Base-by-base conservation (phyloP, 768 basidiomycete species). In the Gloeophyllum trabeum region DNA sequence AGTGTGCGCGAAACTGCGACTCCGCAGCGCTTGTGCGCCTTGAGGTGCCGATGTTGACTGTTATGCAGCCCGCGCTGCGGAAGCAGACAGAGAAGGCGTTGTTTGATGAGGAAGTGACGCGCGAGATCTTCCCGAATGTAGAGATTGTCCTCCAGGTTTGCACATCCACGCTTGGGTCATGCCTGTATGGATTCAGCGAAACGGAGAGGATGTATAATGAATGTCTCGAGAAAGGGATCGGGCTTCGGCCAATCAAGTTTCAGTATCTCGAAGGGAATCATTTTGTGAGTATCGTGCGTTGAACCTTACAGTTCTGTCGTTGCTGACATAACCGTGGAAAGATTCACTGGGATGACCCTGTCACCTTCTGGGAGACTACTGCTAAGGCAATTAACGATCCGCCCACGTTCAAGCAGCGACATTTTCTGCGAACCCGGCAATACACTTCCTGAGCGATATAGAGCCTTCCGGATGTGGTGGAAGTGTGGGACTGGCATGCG, bases 201-300 rank as follows among this genome's bases (percentile, higher is more conserved):
- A 48, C 50, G 1, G 26, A 54, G 42, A 42, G 41, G 14, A 10
- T 45, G 18, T 50, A 59, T 35, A 24, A 54, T 16, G 53, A 60
- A 37, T 34, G 37, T 18, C 24, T 40, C 13, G 35, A 19, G 1
- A 39, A 46, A 2, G 57, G 56, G 0, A 45, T 52, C 24, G 48
- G 51, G 30, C 21, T 51, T 22, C 48, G 61, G 14, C 40, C 50
- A 3, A 45, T 55, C 18, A 25, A 45, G 6, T 60, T 61, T 39
- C 13, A 56, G 6, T 34, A 47, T 1, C 41, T 62, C 14, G 46
- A 54, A 16, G 57, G 48, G 3, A 64, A 66, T 46, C 64, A 66
- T 43, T 62, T 65, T 41, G 64, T 66, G 41, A 44, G 63, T 51
- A 10, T 7, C n/a, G n/a, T 21, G 28, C 16, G 28, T 10, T 32